Base-by-base conservation (phyloP, 2,329 filamentous ascomycete genomes). In the Helminthosporium solani region DNA sequence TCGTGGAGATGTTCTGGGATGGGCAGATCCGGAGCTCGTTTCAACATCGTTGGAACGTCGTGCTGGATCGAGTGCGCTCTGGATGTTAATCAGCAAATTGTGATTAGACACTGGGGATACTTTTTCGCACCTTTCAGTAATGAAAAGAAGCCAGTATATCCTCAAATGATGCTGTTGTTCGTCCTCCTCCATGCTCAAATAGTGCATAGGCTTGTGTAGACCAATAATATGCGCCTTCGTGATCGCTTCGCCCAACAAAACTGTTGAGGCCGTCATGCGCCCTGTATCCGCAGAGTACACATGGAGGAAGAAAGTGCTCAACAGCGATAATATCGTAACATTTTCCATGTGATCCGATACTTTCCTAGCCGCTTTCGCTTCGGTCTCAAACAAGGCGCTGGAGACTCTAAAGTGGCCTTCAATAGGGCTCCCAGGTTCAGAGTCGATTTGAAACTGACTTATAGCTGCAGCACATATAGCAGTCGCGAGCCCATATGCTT, bases 131-230 rank as follows among this genome's bases (percentile, higher is more conserved):
- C 56, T 58, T 46, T 68, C 65, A 0, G 65, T 68, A 23, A 68
- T 67, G 50, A 68, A 68, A 8, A 68, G 53, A 15, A 68, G 53
- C 65, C 65, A 68, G 35, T 68, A 68, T n/a, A 68, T 51, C 15
- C 65, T 53, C 34, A 67, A 37, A 20, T 55, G 52, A 44, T 63
- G 60, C 46, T 68, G 65, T 20, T 53, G 49, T 35, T 62, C 55
- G 40, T 65, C 63, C 2, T 49, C 14, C 11, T 50, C 47, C 56
- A 68, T 56, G 14, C 34, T 28, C 27, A 59, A 46, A 34, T 68
- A 68, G 38, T 61, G 57, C 1, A 44, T 46, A 7, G 56, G 21
- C 34, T 60, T 66, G 25, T 68, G 57, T 15, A 68, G 44, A 3
- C 65, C 64, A 14, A 67, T 46, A 12, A 68, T 63, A 31, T 68